Conservation (phyloP, 169 alveolate genomes). For the Theileria annulata region DNA sequence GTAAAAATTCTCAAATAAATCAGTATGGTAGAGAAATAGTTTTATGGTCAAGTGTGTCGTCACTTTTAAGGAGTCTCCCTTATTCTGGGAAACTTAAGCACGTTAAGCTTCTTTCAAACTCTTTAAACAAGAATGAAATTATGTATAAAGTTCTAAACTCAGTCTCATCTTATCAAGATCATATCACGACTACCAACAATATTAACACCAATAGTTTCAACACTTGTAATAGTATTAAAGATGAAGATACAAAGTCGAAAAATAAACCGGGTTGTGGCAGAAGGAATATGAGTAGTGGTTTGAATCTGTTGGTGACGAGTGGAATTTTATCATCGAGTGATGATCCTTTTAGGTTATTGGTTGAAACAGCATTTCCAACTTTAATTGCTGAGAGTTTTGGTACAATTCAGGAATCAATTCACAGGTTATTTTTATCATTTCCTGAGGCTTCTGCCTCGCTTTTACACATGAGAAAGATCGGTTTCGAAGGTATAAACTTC, state of each 20-base stretch:
- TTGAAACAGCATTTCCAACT: slow-evolving; percentile 30
- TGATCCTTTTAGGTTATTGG: slow-evolving; percentile 24
- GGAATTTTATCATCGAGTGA: not conserved
- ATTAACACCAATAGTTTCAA: not conserved
- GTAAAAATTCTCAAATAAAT: not conserved
- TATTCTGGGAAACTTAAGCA: slow-evolving; percentile 11
- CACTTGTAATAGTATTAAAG: not conserved
- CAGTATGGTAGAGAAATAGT: slow-evolving; percentile 2
- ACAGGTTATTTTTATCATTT: slow-evolving; percentile 40
- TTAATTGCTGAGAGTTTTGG: slow-evolving; percentile 10
- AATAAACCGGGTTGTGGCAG: not conserved
- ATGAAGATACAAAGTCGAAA: not conserved
- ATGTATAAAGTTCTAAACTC: slow-evolving; percentile 3
- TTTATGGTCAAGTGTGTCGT: slow-evolving; percentile 3
- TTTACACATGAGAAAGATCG: slow-evolving; percentile 16
- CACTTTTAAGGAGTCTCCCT: slow-evolving; percentile 23
- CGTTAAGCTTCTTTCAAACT: slow-evolving; percentile 4
- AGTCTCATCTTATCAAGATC: not conserved
- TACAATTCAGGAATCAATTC: slow-evolving; percentile 9
- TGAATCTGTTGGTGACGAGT: slow-evolving; percentile 17
- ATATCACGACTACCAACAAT: not conserved
- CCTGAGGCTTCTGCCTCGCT: slow-evolving; percentile 58
- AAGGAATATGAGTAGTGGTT: not conserved
- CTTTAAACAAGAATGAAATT: slow-evolving; percentile 10
- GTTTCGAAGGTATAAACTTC: slow-evolving; percentile 2